A percentile compares a stretch with the other conserved stretches of the same genome.
Evolutionary conservation across 495 filamentous ascomycete genomes (phyloP).

Genomic region (Chaetomium fimeti): DNA sequence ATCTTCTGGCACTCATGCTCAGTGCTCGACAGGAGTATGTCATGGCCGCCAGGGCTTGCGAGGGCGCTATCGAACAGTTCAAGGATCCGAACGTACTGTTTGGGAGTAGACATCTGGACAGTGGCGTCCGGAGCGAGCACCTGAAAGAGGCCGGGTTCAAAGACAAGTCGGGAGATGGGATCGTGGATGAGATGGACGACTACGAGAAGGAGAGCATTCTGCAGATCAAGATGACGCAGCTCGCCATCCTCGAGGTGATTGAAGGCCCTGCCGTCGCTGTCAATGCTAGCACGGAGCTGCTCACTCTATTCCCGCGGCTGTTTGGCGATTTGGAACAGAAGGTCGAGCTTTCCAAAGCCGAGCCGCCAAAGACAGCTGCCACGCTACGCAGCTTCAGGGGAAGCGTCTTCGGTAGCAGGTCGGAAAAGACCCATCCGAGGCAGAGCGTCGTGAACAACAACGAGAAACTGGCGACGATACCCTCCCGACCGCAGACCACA

Average conservation of each 20-base stretch:
- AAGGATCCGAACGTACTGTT: conserved; percentile 59
- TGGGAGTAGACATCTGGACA: conserved; percentile 46
- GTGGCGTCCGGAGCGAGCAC: conserved; percentile 53
- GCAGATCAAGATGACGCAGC: conserved; percentile 90
- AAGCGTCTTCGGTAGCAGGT: conserved; percentile 66
- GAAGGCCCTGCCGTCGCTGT: conserved; percentile 82
- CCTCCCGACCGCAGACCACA: conserved; percentile 38
- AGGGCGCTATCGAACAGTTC: conserved; percentile 88
- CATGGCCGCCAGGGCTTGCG: conserved; percentile 74
- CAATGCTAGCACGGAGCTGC: conserved; percentile 75
- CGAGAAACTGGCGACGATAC: conserved; percentile 28
- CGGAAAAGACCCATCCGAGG: conserved; percentile 42
- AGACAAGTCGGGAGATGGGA: conserved; percentile 44
- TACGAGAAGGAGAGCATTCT: conserved; percentile 79
- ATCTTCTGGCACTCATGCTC: conserved; percentile 79
- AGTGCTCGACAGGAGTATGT: conserved; percentile 83
- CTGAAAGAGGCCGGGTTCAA: conserved; percentile 47
- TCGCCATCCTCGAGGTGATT: conserved; percentile 75
- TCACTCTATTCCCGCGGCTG: conserved; percentile 74
- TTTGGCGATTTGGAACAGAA: conserved; percentile 59
- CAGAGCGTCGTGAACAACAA: conserved; percentile 35
- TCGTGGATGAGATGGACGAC: conserved; percentile 70
- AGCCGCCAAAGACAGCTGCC: conserved; percentile 66
- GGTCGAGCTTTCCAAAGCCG: conserved; percentile 34
- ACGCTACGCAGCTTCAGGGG: conserved; percentile 70